A percentile compares a stretch with the other conserved stretches of the same genome.
Conservation (phyloP, 2,329 filamentous ascomycete genomes). For the Sporothrix sp. region DNA sequence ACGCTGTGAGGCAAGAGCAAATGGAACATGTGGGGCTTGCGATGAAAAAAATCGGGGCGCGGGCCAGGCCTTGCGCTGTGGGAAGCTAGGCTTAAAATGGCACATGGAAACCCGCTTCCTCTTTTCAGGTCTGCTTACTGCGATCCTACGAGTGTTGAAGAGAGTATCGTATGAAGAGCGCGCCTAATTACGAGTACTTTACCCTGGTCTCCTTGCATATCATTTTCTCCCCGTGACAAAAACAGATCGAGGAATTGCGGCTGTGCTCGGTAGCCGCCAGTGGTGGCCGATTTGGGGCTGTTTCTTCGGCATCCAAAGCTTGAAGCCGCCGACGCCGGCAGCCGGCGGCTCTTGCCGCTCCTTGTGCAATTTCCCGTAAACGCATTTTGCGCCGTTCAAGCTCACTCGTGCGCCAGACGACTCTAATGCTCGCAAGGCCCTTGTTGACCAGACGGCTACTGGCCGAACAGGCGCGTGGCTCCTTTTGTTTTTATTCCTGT, state of each 20-base stretch:
- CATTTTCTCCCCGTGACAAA: background rate
- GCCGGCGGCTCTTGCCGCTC: background rate
- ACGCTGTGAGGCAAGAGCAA: background rate
- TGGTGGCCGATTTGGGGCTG: background rate
- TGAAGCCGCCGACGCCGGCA: background rate
- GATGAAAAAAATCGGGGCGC: background rate
- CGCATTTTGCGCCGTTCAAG: no score
- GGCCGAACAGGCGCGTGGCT: no score
- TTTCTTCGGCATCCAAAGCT: background rate
- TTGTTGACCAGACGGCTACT: no score
- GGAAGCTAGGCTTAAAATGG: no score
- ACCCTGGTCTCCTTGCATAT: no score
- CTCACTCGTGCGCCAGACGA: no score
- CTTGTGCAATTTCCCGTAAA: background rate
- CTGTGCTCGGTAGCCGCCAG: slow-evolving; percentile 5
- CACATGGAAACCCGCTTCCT: background rate
- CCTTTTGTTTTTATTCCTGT: no score
- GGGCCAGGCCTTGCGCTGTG: background rate
- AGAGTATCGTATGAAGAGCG: no score
- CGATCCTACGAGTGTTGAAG: no score
- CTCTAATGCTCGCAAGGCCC: no score
- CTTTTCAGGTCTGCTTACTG: background rate
- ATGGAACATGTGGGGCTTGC: slow-evolving; percentile 3
- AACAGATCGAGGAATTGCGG: background rate
- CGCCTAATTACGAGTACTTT: no score